Evolutionary conservation across 2,329 filamentous ascomycete species (phyloP), one percentile per base, ranked within the genome.

Genomic region (Diaporthe sp.): DNA sequence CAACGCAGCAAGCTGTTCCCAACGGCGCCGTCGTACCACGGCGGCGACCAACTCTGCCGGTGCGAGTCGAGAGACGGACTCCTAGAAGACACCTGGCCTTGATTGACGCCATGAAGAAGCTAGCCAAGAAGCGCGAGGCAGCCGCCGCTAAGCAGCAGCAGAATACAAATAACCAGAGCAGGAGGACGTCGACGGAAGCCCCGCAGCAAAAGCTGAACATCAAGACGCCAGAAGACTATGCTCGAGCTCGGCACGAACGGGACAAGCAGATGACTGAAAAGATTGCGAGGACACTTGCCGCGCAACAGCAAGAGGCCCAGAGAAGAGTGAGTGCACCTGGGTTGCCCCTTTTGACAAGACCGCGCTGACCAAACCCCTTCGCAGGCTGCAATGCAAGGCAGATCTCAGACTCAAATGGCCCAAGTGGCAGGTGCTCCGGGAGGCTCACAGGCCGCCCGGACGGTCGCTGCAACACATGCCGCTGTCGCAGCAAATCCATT

Each of bases 41-140:
- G 82, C 90, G 94, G 75, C 89, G 95, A 77, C 91, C 93, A 39
- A 97, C 95, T 0, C 92, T 93, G 0, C 96, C 96, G 4, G 86
- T 97, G 44, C 90, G 95, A 70, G 96, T 99, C 8, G 96, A 98
- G 81, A 92, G 96, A 77, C 92, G 96, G 74, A 92, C 95, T 78
- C 95, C 95, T 78, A 94, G 95, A 77, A 95, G 95, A 81, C 95
- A 98, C 81, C 87, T 98, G 74, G 94, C 94, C 61, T 89, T 98
- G 80, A 93, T 99, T 79, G 96, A 98, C 84, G 94, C 94, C 4
- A 98, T 98, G 95, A 92, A 96, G 57, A 99, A 98, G 83, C 84
- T 98, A 65, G 96, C 96, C 0, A 97, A 98, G 88, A 98, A 98
- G 85, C 92, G 96, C 37, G 97, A 99, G 85, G 94, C 94, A 15